Conservation (phyloP, 106 monocot species). For the Platanthera zijinensis region DNA sequence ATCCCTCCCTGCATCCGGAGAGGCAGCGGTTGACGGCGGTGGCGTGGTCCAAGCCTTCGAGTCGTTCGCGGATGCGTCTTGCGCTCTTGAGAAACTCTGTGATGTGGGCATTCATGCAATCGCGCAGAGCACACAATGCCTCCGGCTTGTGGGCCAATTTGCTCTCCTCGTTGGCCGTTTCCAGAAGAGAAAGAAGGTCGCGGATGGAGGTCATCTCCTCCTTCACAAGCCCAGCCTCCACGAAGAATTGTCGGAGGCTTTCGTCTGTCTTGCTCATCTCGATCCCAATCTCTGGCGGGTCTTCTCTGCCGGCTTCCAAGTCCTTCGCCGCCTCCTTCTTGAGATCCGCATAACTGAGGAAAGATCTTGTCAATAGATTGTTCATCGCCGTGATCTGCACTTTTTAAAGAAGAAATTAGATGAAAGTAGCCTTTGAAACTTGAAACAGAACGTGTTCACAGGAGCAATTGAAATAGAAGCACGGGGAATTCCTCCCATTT, state of each 20-base stretch:
- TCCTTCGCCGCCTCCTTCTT: slow-evolving; percentile 60
- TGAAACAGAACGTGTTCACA: too few species aligned
- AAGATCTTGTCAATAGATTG: slow-evolving; percentile 46
- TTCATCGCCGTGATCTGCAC: slow-evolving; percentile 24
- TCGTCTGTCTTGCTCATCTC: slow-evolving; percentile 16
- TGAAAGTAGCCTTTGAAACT: too few species aligned
- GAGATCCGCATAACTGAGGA: slow-evolving; percentile 39
- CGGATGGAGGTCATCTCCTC: slow-evolving; percentile 52
- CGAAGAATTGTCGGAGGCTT: slow-evolving; percentile 37
- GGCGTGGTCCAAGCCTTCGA: slow-evolving; percentile 58
- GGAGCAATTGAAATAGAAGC: too few species aligned
- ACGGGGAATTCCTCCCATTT: too few species aligned
- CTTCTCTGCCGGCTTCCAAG: slow-evolving; percentile 13
- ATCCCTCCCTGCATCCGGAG: slow-evolving; percentile 46
- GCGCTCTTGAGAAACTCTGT: slow-evolving; percentile 42
- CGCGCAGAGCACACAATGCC: slow-evolving; percentile 27
- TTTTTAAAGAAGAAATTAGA: too few species aligned
- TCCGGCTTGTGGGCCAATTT: slow-evolving; percentile 36
- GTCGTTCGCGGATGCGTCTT: slow-evolving; percentile 24
- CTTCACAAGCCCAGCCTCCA: slow-evolving; percentile 32
- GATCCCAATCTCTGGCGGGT: not conserved
- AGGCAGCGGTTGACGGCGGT: slow-evolving; percentile 44
- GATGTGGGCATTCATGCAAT: slow-evolving; percentile 48
- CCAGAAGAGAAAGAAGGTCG: slow-evolving; percentile 23
- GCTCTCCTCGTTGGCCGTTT: slow-evolving; percentile 33